Percentiles rank a stretch among this genome's conserved stretches.
Conservation (phyloP, 2,329 filamentous ascomycete species). For the Aspergillus awamori region DNA sequence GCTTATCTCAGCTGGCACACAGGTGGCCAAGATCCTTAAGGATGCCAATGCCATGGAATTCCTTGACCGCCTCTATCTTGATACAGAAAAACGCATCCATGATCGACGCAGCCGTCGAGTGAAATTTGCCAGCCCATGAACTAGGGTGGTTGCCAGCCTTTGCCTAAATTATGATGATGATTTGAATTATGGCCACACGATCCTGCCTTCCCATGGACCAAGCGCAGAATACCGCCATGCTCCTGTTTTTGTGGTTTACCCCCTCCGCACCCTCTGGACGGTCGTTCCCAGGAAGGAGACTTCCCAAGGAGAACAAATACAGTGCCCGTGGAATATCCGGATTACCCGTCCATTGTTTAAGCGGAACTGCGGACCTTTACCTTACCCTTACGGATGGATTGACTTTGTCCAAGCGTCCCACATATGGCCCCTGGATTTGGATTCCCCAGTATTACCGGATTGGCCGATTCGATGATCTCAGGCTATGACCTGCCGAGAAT, state of each 20-base stretch:
- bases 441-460: conserved; percentile 7
- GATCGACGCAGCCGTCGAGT: conserved; percentile 56
- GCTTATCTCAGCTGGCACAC: conserved; percentile 81
- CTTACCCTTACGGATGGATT: conserved; percentile 3
- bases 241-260: neutral
- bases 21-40: conserved; percentile 85
- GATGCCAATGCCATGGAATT: conserved; percentile 82
- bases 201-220: neutral
- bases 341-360: conserved; percentile 3
- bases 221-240: neutral
- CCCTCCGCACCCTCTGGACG: conserved; percentile 1
- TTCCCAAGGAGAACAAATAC: conserved; percentile 2
- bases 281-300: conserved; percentile 5
- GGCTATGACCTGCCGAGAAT: neutral
- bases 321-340: conserved; percentile 16
- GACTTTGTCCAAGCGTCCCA: conserved; percentile 3
- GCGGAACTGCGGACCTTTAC: conserved; percentile 3
- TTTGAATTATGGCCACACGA: conserved; percentile 14
- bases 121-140: conserved; percentile 38
- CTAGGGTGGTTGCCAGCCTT: conserved; percentile 5
- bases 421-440: conserved; percentile 6
- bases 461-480: conserved; percentile 4
- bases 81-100: conserved; percentile 77
- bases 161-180: conserved; percentile 10
- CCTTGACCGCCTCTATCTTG: conserved; percentile 77